Evolutionary conservation across 108 stramenopile genomes (phyloP), one percentile per base, ranked within the genome.

Genomic region (Hondaea fermentalgiana): DNA sequence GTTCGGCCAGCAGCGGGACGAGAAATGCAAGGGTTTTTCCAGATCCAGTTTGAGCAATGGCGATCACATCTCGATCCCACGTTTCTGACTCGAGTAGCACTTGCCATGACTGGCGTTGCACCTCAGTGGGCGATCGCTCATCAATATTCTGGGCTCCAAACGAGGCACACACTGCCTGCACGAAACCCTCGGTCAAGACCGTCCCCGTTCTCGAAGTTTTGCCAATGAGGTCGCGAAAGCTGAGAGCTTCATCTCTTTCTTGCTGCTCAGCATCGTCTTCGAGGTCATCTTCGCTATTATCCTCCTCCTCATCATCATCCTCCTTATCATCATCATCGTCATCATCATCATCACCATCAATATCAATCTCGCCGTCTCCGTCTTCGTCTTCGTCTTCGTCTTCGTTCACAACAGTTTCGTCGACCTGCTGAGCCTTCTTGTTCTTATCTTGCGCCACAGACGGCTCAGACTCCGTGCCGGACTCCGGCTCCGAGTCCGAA

Each of bases 1-100:
- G 64, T 5, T 60, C 60, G 8, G 58, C 60, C 90, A 94, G 72
- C 5, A 72, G 89, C 21, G 94, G 94, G 5, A 94, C 60, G 49
- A 90, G 47, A 58, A 94, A 94, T 14, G 93, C 92, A 8, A 94
- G 72, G 23, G 94, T 94, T 92, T 94, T 94, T 5, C 94, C 94
- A 47, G 92, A 92, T 44, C 94, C 94, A 10, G 94, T 94, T 87
- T 93, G 90, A 19, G 94, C 92, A 29, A 93, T 92, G 42, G 93
- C 94, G 21, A 94, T 90, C 29, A 94, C 64, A 87, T 94, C 94
- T 42, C 92, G 83, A 6, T 55, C 49, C 76, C 51, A 42, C 6
- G 87, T 17, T 42, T 35, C 53, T 23, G 42, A 64, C 23, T 43
- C 45, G 19, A 89, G 5, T 21, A 43, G 35, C 45, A 17, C 91